Percentiles rank a stretch among this genome's conserved stretches.
Conservation (phyloP, 2,329 filamentous ascomycete genomes). For the Chalara sp. region DNA sequence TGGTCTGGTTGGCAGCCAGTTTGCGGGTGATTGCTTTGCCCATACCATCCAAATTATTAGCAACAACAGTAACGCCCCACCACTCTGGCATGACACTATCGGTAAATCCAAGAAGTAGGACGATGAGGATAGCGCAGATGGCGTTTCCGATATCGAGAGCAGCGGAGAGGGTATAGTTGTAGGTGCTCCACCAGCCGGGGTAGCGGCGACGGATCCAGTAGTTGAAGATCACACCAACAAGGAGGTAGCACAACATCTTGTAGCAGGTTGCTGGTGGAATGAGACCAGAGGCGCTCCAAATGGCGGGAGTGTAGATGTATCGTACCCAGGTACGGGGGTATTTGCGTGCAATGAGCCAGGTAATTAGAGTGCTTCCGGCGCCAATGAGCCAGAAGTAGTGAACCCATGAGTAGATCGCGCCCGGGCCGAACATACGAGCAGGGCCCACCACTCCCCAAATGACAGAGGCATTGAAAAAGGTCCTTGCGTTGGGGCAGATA, state of each 20-base stretch:
- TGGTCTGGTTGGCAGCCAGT: not conserved
- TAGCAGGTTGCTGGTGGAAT: not conserved
- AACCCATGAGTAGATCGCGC: constrained; percentile 55
- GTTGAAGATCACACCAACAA: not conserved
- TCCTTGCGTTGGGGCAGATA: constrained; percentile 42
- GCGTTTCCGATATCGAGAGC: not conserved
- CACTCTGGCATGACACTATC: not conserved
- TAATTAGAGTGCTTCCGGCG: constrained; percentile 51
- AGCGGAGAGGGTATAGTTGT: not conserved
- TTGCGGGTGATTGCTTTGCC: not conserved
- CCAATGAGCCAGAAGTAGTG: constrained; percentile 70
- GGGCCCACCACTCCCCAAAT: constrained; percentile 72
- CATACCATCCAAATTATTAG: not conserved
- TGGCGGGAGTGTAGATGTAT: not conserved
- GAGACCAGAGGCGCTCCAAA: not conserved
- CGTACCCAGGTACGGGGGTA: not conserved
- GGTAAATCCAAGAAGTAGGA: not conserved
- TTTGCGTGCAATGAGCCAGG: constrained; percentile 28
- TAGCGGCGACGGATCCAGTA: not conserved
- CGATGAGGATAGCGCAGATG: not conserved
- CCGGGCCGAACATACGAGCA: constrained; percentile 59
- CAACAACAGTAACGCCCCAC: not conserved
- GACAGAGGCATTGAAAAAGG: constrained; percentile 64
- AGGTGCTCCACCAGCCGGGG: not conserved
- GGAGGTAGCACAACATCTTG: not conserved